Evolutionary conservation across 345 rosid genomes (phyloP), one percentile per base, ranked within the genome.

Genomic region (Eucalyptus viminalis): DNA sequence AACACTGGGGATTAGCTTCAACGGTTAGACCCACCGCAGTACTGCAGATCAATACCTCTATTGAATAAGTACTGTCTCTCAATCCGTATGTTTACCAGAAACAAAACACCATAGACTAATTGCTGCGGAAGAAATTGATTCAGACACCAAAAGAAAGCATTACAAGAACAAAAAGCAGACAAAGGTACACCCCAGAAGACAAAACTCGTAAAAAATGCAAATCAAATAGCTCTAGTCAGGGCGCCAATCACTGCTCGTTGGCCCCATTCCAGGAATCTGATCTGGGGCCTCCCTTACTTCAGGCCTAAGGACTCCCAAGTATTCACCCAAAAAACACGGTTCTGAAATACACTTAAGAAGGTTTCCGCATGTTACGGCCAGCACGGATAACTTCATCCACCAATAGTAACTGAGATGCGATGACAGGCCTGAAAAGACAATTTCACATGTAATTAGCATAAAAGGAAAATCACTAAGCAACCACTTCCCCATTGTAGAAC

Each of bases 361-460:
- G 99, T 94, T 97, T 97, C 94, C 99, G 93, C 99, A 97, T 97
- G 90, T 97, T 97, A 50, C 99, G 96, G 53, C 99, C 98, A 62
- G 99, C 99, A 11, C 99, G 96, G 76, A 97, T 97, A 80, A 97
- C 99, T 93, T 97, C 99, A 91, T 97, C 99, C 51, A 97, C 99
- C 95, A 95, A 93, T 13, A 97, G 96, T 93, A 97, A 92, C 93
- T 97, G 99, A 14, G 99, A 97, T 14, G 98, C 96, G 86, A 97
- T 97, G 80, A 97, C 98, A 60, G 99, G 99, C 94, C 99, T 97
- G 96, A 91, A 92, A 91, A 53, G 88, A 88, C 56, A 29, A 50
- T 81, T 49, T 72, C 31, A 21, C 44, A 65, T 21, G 45, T 21
- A 40, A 49, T 21, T 60, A 86, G 53, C 29, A 14, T 58, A 87